A percentile compares a stretch with the other conserved stretches of the same genome.
These are phyloP conservation scores for Trypanosoma mega DNA, from an alignment of 208 protist species.

Conservation along the genomic window DNA sequence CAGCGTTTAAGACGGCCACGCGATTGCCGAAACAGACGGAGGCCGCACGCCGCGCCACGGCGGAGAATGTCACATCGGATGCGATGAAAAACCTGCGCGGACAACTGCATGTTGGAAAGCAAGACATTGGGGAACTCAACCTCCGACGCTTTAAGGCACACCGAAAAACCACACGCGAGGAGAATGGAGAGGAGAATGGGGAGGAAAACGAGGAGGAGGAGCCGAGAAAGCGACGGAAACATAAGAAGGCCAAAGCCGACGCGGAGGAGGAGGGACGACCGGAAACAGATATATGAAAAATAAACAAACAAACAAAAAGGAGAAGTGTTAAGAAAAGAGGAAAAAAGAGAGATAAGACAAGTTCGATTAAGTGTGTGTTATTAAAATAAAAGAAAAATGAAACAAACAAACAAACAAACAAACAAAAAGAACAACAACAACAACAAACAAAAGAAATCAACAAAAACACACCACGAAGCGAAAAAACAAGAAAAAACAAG, in stretches of 20 bases:
- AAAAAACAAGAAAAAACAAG: background rate
- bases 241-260: constrained; percentile 1
- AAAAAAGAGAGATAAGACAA: background rate
- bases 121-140: constrained; percentile 69
- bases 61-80: constrained; percentile 70
- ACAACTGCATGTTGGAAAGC: constrained; percentile 84
- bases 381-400: background rate
- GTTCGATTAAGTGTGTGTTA: background rate
- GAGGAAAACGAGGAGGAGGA: constrained; percentile 22
- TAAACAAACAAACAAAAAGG: constrained; percentile 16
- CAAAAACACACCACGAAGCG: background rate
- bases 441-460: background rate
- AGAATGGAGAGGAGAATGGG: constrained; percentile 6
- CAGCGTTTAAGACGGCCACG: constrained; percentile 80
- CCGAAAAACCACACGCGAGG: constrained; percentile 23
- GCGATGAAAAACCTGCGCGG: constrained; percentile 74
- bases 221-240: constrained; percentile 26
- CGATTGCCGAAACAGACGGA: constrained; percentile 54
- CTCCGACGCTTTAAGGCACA: constrained; percentile 87
- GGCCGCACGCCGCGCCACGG: constrained; percentile 57
- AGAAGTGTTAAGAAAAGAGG: background rate
- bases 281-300: constrained; percentile 40
- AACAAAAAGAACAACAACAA: background rate
- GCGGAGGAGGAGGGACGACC: constrained; percentile 19
- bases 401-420: constrained; percentile 7